Base-by-base conservation (phyloP, 1,284 basidiomycete genomes). In the Mrakiaceae sp. region DNA sequence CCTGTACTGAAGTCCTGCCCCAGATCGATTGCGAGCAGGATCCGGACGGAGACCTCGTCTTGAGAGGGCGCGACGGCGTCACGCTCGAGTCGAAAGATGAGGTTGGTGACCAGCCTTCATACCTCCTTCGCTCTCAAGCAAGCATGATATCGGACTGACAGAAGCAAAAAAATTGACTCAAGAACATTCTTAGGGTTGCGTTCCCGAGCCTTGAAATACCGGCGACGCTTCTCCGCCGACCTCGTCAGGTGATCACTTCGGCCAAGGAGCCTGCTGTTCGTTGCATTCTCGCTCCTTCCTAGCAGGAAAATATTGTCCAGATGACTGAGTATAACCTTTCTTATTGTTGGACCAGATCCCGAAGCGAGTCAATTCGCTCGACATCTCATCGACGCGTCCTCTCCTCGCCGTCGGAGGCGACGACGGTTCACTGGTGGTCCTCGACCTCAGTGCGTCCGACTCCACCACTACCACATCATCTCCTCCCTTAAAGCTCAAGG, bases 11-110 rank as follows among this genome's bases (percentile, higher is more conserved):
- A 27, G 5, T 11, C 3, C 54, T 43, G 39, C 40, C 11, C 3
- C 42, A 64, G 63, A 43, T 64, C 42, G 39, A 7, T 4, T 64
- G 63, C 44, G 44, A 42, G 3, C 16, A 44, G n/a, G 63, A 64
- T 43, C 44, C 59, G 42, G 63, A 64, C 39, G 63, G 63, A 27
- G 63, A 64, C 43, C 51, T 64, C 47, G 39, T n/a, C 10, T 48
- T 43, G 6, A 47, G 39, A 47, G 53, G 46, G 7, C 11, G 4
- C 6, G 61, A 63, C 7, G 61, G 61, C 14, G 47, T 63, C 11
- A 56, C 54, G 11, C 53, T 44, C 42, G n/a, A 40, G 4, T 40
- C 51, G 7, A 39, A 54, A 44, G 61, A 57, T 44, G 61, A 63
- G 16, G 61, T 55, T 12, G n/a, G 52, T 55, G 8, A 44, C 14